Conservation (phyloP, 805 yeast species). For the Spathaspora boniae region DNA sequence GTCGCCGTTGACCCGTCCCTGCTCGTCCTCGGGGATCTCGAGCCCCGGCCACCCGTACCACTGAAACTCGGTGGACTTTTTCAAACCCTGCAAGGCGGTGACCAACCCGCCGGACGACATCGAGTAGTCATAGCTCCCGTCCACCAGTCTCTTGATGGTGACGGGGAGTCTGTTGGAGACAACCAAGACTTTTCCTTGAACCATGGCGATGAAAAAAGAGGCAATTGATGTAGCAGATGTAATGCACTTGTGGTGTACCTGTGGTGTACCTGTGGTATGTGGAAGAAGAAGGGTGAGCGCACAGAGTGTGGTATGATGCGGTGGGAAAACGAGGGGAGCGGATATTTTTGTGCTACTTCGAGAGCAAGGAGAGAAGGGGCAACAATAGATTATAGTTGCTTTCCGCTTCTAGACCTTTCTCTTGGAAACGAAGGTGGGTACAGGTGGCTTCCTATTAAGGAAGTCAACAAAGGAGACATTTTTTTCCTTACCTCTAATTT, state of each 20-base stretch:
- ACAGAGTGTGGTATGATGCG: neutral
- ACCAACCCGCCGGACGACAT: slow-evolving; percentile 99
- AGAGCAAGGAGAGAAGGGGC: slow-evolving; percentile 2
- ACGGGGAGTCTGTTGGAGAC: slow-evolving; percentile 95
- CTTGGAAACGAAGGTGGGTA: neutral
- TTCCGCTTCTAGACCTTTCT: neutral
- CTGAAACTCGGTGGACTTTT: slow-evolving; percentile 77
- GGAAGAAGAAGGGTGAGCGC: neutral
- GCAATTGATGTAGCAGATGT: neutral
- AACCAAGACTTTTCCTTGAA: slow-evolving; percentile 74
- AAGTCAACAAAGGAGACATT: slow-evolving; percentile 3
- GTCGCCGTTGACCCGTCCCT: slow-evolving; percentile 64
- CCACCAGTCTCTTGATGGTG: slow-evolving; percentile 65
- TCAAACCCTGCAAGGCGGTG: slow-evolving; percentile 89
- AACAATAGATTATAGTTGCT: neutral
- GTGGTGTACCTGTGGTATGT: too few species aligned
- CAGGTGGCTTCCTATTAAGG: slow-evolving; percentile 7
- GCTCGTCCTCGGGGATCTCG: slow-evolving; percentile 78
- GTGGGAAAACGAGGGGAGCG: neutral
- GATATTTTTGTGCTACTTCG: too few species aligned
- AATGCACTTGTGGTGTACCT: neutral
- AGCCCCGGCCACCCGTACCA: slow-evolving; percentile 98
- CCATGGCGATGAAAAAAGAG: slow-evolving; percentile 10
- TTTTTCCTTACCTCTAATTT: neutral
- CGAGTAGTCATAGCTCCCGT: slow-evolving; percentile 70